Percentiles rank a stretch among this genome's conserved stretches.
phyloP scores from a whole-genome alignment of 1,284 basidiomycete genomes.

The Cryptococcus sp. region DNA sequence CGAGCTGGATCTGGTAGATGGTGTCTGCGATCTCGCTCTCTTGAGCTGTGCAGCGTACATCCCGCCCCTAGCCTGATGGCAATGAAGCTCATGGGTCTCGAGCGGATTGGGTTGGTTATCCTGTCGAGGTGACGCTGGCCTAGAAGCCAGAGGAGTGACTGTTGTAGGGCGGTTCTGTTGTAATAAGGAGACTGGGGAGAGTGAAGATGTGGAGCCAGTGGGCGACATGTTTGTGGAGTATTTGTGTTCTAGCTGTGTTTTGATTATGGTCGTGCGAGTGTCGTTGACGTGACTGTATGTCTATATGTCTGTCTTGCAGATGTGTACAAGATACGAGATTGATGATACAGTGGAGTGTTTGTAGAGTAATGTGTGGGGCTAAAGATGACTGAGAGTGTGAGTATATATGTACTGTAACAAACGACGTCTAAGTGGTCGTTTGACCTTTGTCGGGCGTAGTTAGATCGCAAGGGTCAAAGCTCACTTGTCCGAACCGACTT shows the following conservation, averaged over 20 bases:
- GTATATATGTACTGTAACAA: too few species aligned
- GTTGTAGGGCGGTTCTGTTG: conserved; percentile 32
- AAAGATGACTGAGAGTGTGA: too few species aligned
- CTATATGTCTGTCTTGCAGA: too few species aligned
- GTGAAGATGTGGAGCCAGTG: conserved; percentile 19
- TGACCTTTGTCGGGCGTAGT: too few species aligned
- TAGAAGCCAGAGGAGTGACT: conserved; percentile 16
- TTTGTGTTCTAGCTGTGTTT: neutral
- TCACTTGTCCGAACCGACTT: too few species aligned
- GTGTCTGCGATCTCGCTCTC: neutral
- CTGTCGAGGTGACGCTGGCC: neutral
- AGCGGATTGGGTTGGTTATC: neutral
- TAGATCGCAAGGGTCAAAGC: too few species aligned
- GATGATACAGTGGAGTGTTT: too few species aligned
- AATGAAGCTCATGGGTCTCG: neutral
- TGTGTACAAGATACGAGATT: too few species aligned
- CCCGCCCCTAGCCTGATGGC: neutral
- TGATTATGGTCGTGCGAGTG: neutral
- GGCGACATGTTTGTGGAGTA: neutral
- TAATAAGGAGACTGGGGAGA: conserved; percentile 34
- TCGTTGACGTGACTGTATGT: too few species aligned
- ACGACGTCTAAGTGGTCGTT: neutral
- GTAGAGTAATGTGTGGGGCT: too few species aligned
- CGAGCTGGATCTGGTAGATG: neutral
- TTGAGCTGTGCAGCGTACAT: neutral